Base-by-base conservation (phyloP, 2,329 filamentous ascomycete genomes). In the Venturia oleaginea region DNA sequence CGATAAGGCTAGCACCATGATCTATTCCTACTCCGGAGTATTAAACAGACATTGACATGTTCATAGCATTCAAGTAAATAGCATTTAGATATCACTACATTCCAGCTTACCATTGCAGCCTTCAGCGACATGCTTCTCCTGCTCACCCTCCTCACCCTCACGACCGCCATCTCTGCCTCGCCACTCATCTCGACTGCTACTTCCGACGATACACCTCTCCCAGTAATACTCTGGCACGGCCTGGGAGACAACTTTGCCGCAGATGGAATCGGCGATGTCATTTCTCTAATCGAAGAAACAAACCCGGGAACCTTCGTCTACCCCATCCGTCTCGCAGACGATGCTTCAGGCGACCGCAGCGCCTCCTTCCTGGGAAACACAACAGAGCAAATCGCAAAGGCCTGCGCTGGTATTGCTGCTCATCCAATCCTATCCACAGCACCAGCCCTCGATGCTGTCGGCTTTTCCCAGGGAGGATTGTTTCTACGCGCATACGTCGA, bases 381-480 rank as follows among this genome's bases (percentile, higher is more conserved):
- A 5, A 92, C 89, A 2, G 80, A 83, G 61, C 93, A 97, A 77
- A 75, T 97, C 65, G 82, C 82, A 46, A 74, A 82, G 67, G 91
- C 96, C 61, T 97, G 94, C 83, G 80, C 78, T n/a, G 86, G 88
- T 70, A 83, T 97, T 51, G 83, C 88, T 65, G 73, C 82, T 0
- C 85, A 97, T 73, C 88, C 88, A 0, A 90, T 96, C 74, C 84
- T 97, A 19, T 88, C 88, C 65, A 90, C 88, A 7, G 90, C 90
- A 0, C 89, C 90, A 0, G 91, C 88, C 67, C 82, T 97, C 72
- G 94, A 97, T 76, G 93, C 92, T 40, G 79, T 99, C 42, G 94
- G 94, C 34, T 97, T 99, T 80, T 94, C 90, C 17, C 94, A 99
- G 76, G 94, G 94, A 67, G 94, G 94, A 1, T 91, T 96, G 75